Base-by-base conservation (phyloP, 2,329 filamentous ascomycete genomes). In the Epichloe coenophiala region DNA sequence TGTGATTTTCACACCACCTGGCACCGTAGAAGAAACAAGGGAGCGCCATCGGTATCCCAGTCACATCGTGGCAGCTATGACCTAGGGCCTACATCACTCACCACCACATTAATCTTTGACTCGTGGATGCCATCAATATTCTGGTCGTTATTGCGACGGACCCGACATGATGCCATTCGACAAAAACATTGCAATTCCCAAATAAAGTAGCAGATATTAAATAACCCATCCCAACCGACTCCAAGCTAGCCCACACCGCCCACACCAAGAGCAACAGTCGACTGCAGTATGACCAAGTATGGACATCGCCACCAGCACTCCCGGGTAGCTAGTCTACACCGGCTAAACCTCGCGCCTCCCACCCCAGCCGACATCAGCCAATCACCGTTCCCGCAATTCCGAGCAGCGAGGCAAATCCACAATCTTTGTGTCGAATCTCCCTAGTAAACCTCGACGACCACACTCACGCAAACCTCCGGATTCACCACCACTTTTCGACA, bases 381-480 rank as follows among this genome's bases (percentile, higher is more conserved):
- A 65, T 65, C 61, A 65, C 44, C 44, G 46, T n/a, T 44, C 50
- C 48, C 54, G 56, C 55, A 64, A 59, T 64, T 64, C 61, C 53
- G 49, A 51, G 53, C 52, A 57, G 53, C 51, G 59, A 61, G 61
- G 62, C 62, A 60, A 63, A 65, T 58, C 58, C 55, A 52, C 51
- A 50, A 50, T 46, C 51, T 49, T 39, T 38, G 35, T 17, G 13
- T 31, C 23, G 27, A 36, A 43, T 23, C 40, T 17, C 17, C 17
- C 15, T 8, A 46, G 54, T 8, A 46, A 55, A 55, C 55, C 53
- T 55, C 55, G 60, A 59, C 59, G 56, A 60, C 60, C 17, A 17
- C 17, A 2, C 17, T 17, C 55, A 40, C 51, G 38, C 52, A 49
- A 45, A 40, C 38, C 2, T 39, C 11, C 19, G 23, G 45, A 5